Base-by-base conservation (phyloP, 2,329 filamentous ascomycete genomes). In the Paecilomyces dactylethromorphus region DNA sequence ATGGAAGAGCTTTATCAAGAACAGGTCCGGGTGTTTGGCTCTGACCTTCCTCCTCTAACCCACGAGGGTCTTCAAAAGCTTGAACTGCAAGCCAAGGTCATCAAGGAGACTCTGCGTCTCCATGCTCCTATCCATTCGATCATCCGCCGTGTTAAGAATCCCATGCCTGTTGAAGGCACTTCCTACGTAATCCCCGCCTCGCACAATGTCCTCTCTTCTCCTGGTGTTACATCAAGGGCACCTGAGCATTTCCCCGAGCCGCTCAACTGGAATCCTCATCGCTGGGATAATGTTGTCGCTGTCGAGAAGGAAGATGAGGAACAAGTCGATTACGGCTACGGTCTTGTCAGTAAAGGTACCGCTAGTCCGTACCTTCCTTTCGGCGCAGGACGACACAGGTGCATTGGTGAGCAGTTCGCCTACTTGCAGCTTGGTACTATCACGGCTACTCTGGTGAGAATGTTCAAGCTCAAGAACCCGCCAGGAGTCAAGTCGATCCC, bases 131-230 rank as follows among this genome's bases (percentile, higher is more conserved):
- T 91, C 61, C 88, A 91, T 75, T 86, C 85, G 49, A 84, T 91
- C 62, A 81, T 91, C 78, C 86, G 88, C 64, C 85, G 87, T 65
- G 88, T 90, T 66, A 91, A 86, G 73, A 83, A 82, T 56, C 85
- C 87, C 0, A 78, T 91, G 67, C 74, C 81, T 0, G 78, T 89
- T 24, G 67, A 77, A 29, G 69, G 75, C 29, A 72, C 74, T 18
- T 57, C 89, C 64, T 95, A 87, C 70, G 84, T 90, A 59, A 84
- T 97, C 62, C 92, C 93, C 5, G 83, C 88, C 1, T 85, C 82
- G 33, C 91, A 96, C 77, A 84, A 83, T 24, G 84, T 97, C 50
- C 85, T 97, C 64, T 86, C 92, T 32, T 90, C 92, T 0, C 91
- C 92, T 1, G 91, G 90, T 60, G 88, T 93, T 62, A 78, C 74